These are phyloP conservation scores for Cutaneotrichosporon sp. DNA, from an alignment of 1,284 basidiomycete genomes.

Conservation along the genomic window DNA sequence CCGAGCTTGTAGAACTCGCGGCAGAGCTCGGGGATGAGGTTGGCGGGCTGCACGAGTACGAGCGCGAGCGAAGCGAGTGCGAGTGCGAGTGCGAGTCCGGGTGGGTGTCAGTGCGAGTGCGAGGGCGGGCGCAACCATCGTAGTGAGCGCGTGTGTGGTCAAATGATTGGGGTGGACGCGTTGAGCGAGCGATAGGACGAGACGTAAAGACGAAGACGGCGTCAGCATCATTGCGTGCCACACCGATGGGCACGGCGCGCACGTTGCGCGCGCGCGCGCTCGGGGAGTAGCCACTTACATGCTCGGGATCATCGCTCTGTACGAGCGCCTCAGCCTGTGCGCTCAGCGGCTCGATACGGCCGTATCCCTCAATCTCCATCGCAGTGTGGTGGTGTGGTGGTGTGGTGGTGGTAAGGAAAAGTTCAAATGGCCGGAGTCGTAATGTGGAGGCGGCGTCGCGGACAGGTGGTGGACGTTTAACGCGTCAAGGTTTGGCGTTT, in stretches of 20 bases:
- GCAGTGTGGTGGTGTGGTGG: constrained; percentile 29
- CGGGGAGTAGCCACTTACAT: constrained; percentile 34
- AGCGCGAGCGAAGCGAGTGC: neutral
- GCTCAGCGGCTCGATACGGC: constrained; percentile 17
- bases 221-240: too few species aligned
- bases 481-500: too few species aligned
- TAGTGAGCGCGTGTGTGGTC: too few species aligned
- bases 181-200: too few species aligned
- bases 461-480: too few species aligned
- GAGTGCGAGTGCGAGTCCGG: too few species aligned
- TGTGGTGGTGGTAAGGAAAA: neutral
- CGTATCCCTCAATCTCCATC: constrained; percentile 7
- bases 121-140: too few species aligned
- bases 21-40: constrained; percentile 72
- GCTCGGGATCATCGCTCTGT: constrained; percentile 48
- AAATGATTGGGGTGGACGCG: too few species aligned
- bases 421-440: neutral
- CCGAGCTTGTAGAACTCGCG: constrained; percentile 54
- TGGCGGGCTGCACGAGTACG: constrained; percentile 60
- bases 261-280: too few species aligned
- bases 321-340: constrained; percentile 44
- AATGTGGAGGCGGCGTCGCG: neutral
- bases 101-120: neutral
- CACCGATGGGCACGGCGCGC: too few species aligned
- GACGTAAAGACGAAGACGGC: neutral